These are phyloP conservation scores for Gaertneriomyces semiglobifer DNA, from an alignment of 192 early-diverging fungal genomes.

Conservation along the genomic window DNA sequence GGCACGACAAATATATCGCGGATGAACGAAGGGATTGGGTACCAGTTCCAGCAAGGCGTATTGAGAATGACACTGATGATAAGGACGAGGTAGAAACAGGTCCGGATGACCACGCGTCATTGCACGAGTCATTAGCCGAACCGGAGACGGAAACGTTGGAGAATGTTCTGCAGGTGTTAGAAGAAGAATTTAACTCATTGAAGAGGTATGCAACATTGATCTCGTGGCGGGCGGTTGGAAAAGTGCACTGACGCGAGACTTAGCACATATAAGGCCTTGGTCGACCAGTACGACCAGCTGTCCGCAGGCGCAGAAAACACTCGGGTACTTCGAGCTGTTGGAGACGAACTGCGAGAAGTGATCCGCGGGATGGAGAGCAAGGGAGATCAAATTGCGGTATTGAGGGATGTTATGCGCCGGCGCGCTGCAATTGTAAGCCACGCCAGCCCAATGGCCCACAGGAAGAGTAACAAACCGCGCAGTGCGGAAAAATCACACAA, in stretches of 20 bases:
- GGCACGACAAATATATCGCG: neutral
- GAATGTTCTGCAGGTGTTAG: constrained; percentile 34
- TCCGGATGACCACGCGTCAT: constrained; percentile 23
- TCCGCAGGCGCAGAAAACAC: too few relatives aligned
- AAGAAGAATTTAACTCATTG: constrained; percentile 39
- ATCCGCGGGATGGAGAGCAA: constrained; percentile 53
- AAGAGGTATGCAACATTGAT: constrained; percentile 30
- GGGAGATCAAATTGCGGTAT: constrained; percentile 53
- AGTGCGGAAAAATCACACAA: too few relatives aligned
- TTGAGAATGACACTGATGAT: constrained; percentile 7
- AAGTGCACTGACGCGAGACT: neutral
- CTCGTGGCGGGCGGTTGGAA: neutral
- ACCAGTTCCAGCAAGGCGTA: constrained; percentile 5
- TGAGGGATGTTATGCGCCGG: constrained; percentile 45
- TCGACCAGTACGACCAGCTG: constrained; percentile 41
- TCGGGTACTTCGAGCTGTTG: constrained; percentile 29
- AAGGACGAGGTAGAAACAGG: neutral
- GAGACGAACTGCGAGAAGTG: constrained; percentile 46
- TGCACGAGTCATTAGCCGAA: constrained; percentile 11
- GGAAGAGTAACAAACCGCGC: too few relatives aligned
- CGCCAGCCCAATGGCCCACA: too few relatives aligned
- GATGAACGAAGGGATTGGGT: constrained; percentile 2
- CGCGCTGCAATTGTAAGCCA: too few relatives aligned
- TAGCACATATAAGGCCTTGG: constrained; percentile 37
- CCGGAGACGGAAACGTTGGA: constrained; percentile 29